Conservation (phyloP, 495 filamentous ascomycete genomes). For the Tuber brumale region DNA sequence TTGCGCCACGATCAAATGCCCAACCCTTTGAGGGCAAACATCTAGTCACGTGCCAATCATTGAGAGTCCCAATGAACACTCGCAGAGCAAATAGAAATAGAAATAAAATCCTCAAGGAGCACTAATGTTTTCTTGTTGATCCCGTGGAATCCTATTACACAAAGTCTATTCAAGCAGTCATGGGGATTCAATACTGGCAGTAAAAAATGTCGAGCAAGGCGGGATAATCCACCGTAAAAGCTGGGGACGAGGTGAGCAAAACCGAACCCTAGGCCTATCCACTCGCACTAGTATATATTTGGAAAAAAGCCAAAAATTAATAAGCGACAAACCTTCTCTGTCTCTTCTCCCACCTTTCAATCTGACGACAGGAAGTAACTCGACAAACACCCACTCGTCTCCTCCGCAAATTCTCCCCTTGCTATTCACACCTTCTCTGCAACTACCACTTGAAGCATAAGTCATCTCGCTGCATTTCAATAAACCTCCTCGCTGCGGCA, state of each 20-base stretch:
- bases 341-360: not conserved
- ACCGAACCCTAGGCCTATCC: not conserved
- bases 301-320: not conserved
- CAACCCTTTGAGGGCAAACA: not conserved
- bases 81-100: not conserved
- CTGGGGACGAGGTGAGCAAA: not conserved
- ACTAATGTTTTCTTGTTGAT: not conserved
- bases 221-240: not conserved
- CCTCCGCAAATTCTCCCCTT: not conserved
- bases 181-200: not conserved
- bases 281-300: not conserved
- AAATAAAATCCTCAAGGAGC: not conserved
- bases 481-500: not conserved
- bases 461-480: not conserved
- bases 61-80: not conserved
- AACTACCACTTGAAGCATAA: not conserved
- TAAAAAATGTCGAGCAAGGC: not conserved
- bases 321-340: conserved; percentile 6
- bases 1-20: not conserved
- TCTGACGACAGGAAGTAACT: not conserved
- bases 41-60: not conserved
- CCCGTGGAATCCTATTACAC: not conserved
- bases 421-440: not conserved
- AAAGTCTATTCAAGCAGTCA: not conserved
- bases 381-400: not conserved